Base-by-base conservation (phyloP, 1,284 basidiomycete genomes). In the Ceratobasidium sp. region DNA sequence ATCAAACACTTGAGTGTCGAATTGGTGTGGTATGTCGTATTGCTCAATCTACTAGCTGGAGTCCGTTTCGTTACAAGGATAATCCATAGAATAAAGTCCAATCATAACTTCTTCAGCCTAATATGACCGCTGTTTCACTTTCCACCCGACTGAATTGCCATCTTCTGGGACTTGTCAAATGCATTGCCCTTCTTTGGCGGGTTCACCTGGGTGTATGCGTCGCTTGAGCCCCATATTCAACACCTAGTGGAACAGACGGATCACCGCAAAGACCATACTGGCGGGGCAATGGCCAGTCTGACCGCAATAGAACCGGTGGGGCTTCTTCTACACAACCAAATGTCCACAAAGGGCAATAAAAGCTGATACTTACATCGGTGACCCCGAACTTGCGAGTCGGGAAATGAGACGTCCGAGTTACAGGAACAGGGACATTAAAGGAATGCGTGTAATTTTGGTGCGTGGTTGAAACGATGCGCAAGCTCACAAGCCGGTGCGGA, bases 181-280 rank as follows among this genome's bases (percentile, higher is more conserved):
- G 54, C 72, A 34, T 75, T 72, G 27, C 74, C 65, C 29, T 61
- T 41, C 3, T 74, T 59, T 3, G 64, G 74, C 5, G 74, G 63
- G 22, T 68, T 68, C 5, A 68, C 65, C 65, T 68, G 16, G 27
- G 34, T 46, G 8, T 59, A 58, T 41, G 51, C 65, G 34, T 29
- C 14, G n/a, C 9, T 13, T 68, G 7, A 54, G 27, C 22, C 5
- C 2, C 19, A 34, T 39, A n/a, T 54, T 19, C n/a, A 39, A 7
- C 24, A 22, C 16, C 11, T 11, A 13, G 8, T 34, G 16, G 13
- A 3, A 19, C 1, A 41, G 31, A 11, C 29, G 22, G 51, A 56
- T 63, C 29, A 72, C 68, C 39, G 74, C 74, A 34, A 75, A 75
- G 48, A 75, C 68, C 74, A 75, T 75, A 7, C 74, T 68, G 2